Conservation (phyloP, 306 rosid genomes). For the Vigna trinervia region DNA sequence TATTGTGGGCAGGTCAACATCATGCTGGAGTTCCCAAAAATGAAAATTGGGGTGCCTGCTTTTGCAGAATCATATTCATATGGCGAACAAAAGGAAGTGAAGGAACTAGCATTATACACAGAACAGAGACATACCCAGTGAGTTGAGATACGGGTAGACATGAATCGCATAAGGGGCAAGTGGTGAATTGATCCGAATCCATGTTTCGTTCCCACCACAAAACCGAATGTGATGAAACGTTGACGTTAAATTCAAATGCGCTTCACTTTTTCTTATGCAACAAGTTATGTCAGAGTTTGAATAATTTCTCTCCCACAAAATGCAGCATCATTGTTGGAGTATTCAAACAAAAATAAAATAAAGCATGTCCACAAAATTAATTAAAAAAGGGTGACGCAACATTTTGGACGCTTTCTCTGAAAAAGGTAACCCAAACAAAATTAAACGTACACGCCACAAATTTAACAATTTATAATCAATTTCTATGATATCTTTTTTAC, state of each 20-base stretch:
- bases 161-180: conserved; percentile 67
- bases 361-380: too few relatives aligned
- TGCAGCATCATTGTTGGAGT: too few relatives aligned
- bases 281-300: neutral
- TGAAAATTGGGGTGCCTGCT: conserved; percentile 76
- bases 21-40: conserved; percentile 41
- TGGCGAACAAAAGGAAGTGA: neutral
- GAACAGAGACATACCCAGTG: conserved; percentile 46
- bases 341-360: too few relatives aligned
- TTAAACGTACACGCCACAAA: too few relatives aligned
- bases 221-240: neutral
- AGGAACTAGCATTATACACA: neutral
- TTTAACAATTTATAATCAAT: too few relatives aligned
- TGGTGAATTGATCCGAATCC: conserved; percentile 28
- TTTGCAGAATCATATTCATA: conserved; percentile 27
- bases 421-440: too few relatives aligned
- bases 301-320: neutral
- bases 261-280: neutral
- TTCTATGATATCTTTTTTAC: too few relatives aligned
- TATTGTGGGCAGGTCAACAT: neutral
- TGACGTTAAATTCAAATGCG: neutral
- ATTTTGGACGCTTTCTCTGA: too few relatives aligned
- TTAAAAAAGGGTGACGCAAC: too few relatives aligned
- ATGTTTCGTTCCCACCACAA: neutral
- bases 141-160: conserved; percentile 56